Evolutionary conservation across 1,284 basidiomycete genomes (phyloP).

Genomic region (Prillingera fragicola): DNA sequence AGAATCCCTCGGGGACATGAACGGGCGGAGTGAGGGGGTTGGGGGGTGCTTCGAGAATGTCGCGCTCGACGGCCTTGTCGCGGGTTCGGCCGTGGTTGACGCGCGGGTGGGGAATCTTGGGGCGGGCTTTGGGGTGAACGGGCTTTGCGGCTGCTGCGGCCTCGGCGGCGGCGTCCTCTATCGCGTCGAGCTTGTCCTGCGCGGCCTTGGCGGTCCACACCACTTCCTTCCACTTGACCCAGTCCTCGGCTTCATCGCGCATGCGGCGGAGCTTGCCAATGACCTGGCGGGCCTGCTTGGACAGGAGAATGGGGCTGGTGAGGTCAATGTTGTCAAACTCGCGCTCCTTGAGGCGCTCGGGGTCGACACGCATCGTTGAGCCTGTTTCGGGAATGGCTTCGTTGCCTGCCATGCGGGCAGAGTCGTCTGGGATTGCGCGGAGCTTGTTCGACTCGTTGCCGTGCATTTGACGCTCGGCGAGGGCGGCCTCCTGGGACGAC

Average conservation of each 20-base stretch:
- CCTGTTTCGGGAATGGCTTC: conserved; percentile 36
- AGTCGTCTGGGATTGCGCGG: too few species aligned
- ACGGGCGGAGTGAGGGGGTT: conserved; percentile 46
- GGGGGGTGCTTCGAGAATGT: conserved; percentile 19
- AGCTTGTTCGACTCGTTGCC: neutral
- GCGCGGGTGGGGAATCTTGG: conserved; percentile 17
- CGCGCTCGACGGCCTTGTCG: conserved; percentile 18
- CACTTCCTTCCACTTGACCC: conserved; percentile 56
- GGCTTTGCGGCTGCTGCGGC: too few species aligned
- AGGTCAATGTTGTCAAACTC: conserved; percentile 63
- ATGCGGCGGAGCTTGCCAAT: conserved; percentile 78
- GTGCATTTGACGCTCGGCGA: conserved; percentile 13
- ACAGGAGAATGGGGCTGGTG: conserved; percentile 79
- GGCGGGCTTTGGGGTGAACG: neutral
- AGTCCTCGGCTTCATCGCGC: conserved; percentile 91
- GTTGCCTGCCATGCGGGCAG: conserved; percentile 16
- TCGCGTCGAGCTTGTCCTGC: conserved; percentile 26
- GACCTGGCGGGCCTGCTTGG: conserved; percentile 71
- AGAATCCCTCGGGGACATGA: conserved; percentile 51
- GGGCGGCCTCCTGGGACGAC: conserved; percentile 4
- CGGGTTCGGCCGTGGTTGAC: conserved; percentile 8
- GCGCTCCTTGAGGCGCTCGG: conserved; percentile 14
- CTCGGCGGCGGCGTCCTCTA: neutral
- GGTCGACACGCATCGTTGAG: conserved; percentile 14
- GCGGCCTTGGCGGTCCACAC: conserved; percentile 35